Base-by-base conservation (phyloP, 208 protist genomes). In the Trypanosoma congolense region DNA sequence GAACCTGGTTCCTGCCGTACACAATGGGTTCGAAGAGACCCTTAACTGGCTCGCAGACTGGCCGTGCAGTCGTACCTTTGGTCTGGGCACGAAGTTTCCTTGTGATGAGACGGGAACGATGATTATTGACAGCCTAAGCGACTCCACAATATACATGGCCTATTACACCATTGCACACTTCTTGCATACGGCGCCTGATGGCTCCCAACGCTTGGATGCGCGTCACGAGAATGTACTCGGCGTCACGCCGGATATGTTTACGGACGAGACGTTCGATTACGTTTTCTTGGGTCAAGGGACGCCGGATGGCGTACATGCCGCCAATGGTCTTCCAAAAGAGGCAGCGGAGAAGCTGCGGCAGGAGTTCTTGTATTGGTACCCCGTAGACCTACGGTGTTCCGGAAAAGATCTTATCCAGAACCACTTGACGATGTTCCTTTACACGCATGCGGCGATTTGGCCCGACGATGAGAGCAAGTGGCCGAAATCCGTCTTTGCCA, bases 61-160 rank as follows among this genome's bases (percentile, higher is more conserved):
- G 98, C 98, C 97, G 18, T 99, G 98, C 74, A 99, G 97, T 46
- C 92, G 99, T 64, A 96, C 87, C 18, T 99, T 99, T 75, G 99
- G 99, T 46, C 87, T 99, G 3, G 99, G 99, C 44, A 99, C 98
- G 38, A 79, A 87, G 46, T 70, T 99, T 0, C 99, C 98, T 42
- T 99, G 96, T 87, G 85, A 93, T 56, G 70, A 75, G 26, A 60
- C 47, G 10, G 65, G 81, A 56, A 73, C 92, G 56, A 98, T 96
- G 76, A 71, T 99, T 12, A 99, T 99, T 65, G 99, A 99, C 73
- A 99, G 97, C 36, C 88, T 99, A 0, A 99, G 96, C 48, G 99
- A 99, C 80, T 99, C 98, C 16, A 99, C 99, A 24, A 99, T 99
- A 75, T 99, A 99, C 86, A 99, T 99, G 97, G 97, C 99, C 3